Percentiles rank a stretch among this genome's conserved stretches.
phyloP scores from a whole-genome alignment of 176 grass and related monocot species.

The Raddia distichophylla region DNA sequence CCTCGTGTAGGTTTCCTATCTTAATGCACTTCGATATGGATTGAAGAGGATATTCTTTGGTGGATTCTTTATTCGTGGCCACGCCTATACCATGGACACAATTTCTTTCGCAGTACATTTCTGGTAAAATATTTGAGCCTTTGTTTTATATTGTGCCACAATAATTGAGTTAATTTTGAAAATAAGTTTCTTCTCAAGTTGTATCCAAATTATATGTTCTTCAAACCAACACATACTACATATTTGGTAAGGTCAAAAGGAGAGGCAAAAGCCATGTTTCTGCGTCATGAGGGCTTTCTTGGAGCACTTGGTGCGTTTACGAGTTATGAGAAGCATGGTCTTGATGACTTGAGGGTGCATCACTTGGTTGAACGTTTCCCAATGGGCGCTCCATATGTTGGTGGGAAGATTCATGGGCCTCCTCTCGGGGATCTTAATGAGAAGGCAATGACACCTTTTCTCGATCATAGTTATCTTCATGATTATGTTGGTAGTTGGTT shows the following conservation, averaged over 20 bases:
- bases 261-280: conserved; percentile 89
- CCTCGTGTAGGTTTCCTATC: conserved; percentile 78
- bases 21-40: conserved; percentile 97
- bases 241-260: conserved; percentile 82
- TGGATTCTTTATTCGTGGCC: conserved; percentile 97
- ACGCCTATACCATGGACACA: conserved; percentile 99
- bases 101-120: conserved; percentile 99
- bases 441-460: conserved; percentile 65
- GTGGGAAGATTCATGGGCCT: conserved; percentile 95
- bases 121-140: conserved; percentile 60
- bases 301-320: conserved; percentile 97
- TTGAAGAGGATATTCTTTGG: conserved; percentile 98
- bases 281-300: conserved; percentile 94
- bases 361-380: conserved; percentile 98
- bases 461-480: conserved; percentile 27
- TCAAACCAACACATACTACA: conserved; percentile 3
- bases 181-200: conserved; percentile 6
- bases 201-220: conserved; percentile 10
- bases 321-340: conserved; percentile 96
- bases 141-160: not conserved
- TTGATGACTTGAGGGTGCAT: conserved; percentile 88
- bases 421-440: conserved; percentile 93
- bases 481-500: conserved; percentile 10
- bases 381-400: conserved; percentile 92
- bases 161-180: conserved; percentile 12